Conservation (phyloP, 2,329 filamentous ascomycete species). For the Massarina eburnea region DNA sequence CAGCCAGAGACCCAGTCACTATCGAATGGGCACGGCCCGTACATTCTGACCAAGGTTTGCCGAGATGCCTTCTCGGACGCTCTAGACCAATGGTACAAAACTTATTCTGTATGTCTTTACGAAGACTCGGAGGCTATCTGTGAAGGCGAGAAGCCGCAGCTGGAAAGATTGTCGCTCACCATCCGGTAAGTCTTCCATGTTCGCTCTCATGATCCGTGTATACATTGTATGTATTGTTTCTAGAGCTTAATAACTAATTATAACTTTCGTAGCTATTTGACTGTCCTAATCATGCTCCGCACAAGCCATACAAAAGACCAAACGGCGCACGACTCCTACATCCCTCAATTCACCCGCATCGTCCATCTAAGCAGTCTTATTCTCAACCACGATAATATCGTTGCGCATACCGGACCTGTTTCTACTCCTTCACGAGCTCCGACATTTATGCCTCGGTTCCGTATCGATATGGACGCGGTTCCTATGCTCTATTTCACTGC, state of each 20-base stretch:
- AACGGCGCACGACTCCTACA: conserved; percentile 1
- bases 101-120: conserved; percentile 3
- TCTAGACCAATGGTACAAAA: conserved; percentile 2
- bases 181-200: conserved; percentile 2
- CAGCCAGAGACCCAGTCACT: background rate
- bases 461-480: conserved; percentile 5
- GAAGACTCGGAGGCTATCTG: background rate
- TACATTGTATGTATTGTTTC: background rate
- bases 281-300: background rate
- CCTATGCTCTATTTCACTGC: conserved; percentile 6
- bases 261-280: conserved; percentile 2
- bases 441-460: background rate
- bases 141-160: background rate
- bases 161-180: conserved; percentile 3
- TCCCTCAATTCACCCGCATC: background rate
- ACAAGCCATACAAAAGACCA: background rate
- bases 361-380: background rate
- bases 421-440: background rate
- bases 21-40: background rate
- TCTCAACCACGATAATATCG: background rate
- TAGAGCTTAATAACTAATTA: background rate
- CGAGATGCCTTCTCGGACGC: background rate
- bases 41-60: background rate
- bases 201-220: too few species aligned
- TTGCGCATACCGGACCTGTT: background rate